Base-by-base conservation (phyloP, 2,329 filamentous ascomycete genomes). In the Dichotomopilus funicola region DNA sequence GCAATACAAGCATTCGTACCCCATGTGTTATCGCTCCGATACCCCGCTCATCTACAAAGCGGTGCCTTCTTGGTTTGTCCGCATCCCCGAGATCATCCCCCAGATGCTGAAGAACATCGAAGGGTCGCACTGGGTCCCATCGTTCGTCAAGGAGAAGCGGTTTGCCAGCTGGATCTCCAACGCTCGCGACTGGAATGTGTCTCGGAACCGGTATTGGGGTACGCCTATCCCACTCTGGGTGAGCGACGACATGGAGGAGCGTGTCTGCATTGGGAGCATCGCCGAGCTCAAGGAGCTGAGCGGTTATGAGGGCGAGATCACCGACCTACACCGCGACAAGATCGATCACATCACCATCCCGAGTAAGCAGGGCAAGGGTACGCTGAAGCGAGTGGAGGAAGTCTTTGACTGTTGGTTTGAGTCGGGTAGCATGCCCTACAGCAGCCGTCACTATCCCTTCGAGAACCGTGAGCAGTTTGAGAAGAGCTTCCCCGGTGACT, bases 381-480 rank as follows among this genome's bases (percentile, higher is more conserved):
- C 80, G n/a, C 75, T 96, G 59, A 85, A 80, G 65, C 85, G 91
- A 63, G 80, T 94, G 8, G 86, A 90, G 51, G 91, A 96, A 69
- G 89, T 96, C 4, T 96, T 96, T 64, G 91, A 96, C 73, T 96
- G 91, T 69, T 96, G 91, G 91, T 70, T 96, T 61, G 91, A 96
- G 72, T 96, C 91, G 44, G 91, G 91, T 58, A 91, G 88, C 68
- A 96, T 96, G 91, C 91, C 91, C 2, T 96, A 95, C 68, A 88
- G 89, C 43, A 91, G 87, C 62, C 83, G 88, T 60, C 91, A 96
- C 70, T 96, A 95, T 68, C 91, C 91, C 6, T 96, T 96, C 67
- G 88, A 92, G 72, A 94, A 94, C 66, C 82, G 85, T 63, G 88
- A 91, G 8, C 80, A 85, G 57, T 92, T 96, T 61, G 79, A 91